These are phyloP conservation scores for Aspergillus cejpii DNA, from an alignment of 2,329 filamentous ascomycete genomes.

Conservation along the genomic window DNA sequence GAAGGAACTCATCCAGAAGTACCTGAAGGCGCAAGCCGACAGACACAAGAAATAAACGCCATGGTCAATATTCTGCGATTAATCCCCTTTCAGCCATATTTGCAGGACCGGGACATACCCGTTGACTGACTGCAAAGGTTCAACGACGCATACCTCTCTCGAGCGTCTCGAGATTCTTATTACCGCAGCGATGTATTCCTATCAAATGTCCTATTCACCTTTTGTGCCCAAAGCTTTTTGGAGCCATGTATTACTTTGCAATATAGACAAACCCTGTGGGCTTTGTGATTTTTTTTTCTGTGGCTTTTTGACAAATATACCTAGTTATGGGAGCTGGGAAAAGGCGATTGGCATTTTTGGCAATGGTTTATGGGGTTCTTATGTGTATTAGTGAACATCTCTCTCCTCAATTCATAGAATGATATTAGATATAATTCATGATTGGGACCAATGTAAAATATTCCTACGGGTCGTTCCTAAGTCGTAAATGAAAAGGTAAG, in stretches of 20 bases:
- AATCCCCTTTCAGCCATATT: background rate
- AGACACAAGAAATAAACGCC: constrained; percentile 53
- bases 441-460: too few relatives aligned
- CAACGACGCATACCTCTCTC: background rate
- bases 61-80: background rate
- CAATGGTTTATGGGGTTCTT: background rate
- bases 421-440: background rate
- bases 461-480: too few relatives aligned
- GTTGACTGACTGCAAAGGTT: too few relatives aligned
- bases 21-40: constrained; percentile 60
- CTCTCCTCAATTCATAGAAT: background rate
- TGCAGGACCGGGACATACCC: too few relatives aligned
- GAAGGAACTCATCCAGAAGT: constrained; percentile 61
- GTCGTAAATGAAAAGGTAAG: background rate
- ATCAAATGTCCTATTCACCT: constrained; percentile 7
- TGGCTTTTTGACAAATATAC: constrained; percentile 5
- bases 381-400: background rate
- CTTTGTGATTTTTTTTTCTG: constrained; percentile 11
- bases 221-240: constrained; percentile 5
- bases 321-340: background rate
- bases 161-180: constrained; percentile 2
- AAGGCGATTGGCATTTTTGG: background rate
- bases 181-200: constrained; percentile 1
- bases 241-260: constrained; percentile 17
- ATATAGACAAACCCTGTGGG: constrained; percentile 18